Evolutionary conservation across 2,329 filamentous ascomycete genomes (phyloP), one percentile per base, ranked within the genome.

Genomic region (Pseudopyrenochaeta lycopersici): DNA sequence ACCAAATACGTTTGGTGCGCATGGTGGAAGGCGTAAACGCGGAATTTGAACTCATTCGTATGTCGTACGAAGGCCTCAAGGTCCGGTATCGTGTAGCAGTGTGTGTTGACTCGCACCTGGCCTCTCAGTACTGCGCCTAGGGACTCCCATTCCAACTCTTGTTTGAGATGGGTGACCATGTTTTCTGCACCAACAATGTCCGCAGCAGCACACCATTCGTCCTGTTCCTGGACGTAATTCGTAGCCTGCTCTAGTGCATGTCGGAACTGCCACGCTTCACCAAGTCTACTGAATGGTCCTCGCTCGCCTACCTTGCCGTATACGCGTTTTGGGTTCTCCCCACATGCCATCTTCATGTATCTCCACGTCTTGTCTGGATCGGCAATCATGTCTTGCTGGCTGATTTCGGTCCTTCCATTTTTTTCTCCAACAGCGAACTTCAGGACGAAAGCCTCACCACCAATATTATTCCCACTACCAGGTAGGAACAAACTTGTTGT

Each of bases 301-400:
- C 77, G 77, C 46, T 81, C 78, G 20, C 85, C 85, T 4, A 76
- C 66, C 40, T 77, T 78, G 9, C 86, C 86, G 54, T 89, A 88
- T 0, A 85, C 76, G 1, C 81, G 76, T 76, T 89, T 89, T 1
- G 88, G 78, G 63, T 90, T 90, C 74, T 90, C 88, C 31, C 88
- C 88, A 59, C 88, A 90, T 0, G 88, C 88, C 88, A 90, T 90
- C 77, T 91, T 90, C 81, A 91, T 88, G 71, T 89, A 90, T 17
- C 88, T 81, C 84, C 87, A 88, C 54, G 78, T 84, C 18, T 80
- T 79, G 36, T 88, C 86, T 0, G 87, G 87, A 46, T 89, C 86
- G 1, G 88, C 88, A 9, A 90, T 78, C 77, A 90, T 81, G 60
- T 89, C 84, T 20, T 80, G 75, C 2, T 84, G 85, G 47, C 86